Evolutionary conservation across 129 eudicot species (phyloP), one percentile per base, ranked within the genome.

Genomic region (Escallonia herrerae): DNA sequence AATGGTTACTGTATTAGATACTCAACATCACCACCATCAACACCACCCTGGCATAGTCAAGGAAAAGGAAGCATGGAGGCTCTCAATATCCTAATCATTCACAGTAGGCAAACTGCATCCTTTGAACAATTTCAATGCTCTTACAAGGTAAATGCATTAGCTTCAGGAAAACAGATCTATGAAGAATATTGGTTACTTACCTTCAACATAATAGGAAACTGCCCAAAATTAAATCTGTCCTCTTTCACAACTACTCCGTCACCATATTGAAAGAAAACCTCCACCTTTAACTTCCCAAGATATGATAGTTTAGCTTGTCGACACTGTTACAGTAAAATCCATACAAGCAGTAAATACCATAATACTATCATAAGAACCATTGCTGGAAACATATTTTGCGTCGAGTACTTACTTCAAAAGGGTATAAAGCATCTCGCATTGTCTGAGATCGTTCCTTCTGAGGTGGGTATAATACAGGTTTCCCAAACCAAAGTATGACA

Each of bases 161-260:
- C 33, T 8, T 45, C 9, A 1, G 7, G 9, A 45, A 45, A 45
- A 4, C 8, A 8, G 45, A 41, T 48, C 43, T 22, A 11, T 15
- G 3, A 33, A 43, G 52, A 33, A 40, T 6, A 40, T 6, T 22
- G 15, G 63, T 50, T 41, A 66, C 68, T 70, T 60, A 82, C 96
- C 96, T 81, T 91, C 60, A 93, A 72, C 98, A 93, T 93, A 58
- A 93, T 76, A 52, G 98, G 98, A 43, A 93, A 70, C 78, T 75
- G 85, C 33, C 98, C 98, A 60, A 93, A 72, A 70, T 69, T 71
- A 40, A 83, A 47, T 63, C 67, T 79, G 46, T 88, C 95, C 61
- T 22, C 33, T 22, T 87, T 81, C 6, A 83, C 63, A 55, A 65
- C 71, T 54, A 71, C 76, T 68, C 81, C 85, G 15, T 82, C 86